Conservation (phyloP, 345 rosid species). For the Clausena lansium region DNA sequence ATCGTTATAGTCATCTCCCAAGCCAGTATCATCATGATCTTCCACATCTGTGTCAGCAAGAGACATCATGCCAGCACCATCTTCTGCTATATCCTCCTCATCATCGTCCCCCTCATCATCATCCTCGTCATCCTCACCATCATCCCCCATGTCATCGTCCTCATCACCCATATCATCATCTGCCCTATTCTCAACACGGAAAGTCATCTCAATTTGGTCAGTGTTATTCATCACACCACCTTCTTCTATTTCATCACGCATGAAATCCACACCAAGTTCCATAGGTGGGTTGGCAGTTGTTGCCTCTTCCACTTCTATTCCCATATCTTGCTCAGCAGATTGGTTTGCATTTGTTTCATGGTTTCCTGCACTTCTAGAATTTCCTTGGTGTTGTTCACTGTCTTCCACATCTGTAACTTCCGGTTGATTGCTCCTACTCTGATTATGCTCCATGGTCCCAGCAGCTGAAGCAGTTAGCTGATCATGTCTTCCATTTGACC, state of each 20-base stretch:
- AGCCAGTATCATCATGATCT: slow-evolving; percentile 87
- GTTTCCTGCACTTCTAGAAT: slow-evolving; percentile 47
- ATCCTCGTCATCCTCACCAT: slow-evolving; percentile 84
- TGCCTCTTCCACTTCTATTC: slow-evolving; percentile 62
- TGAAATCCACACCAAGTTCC: slow-evolving; percentile 80
- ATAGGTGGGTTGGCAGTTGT: slow-evolving; percentile 45
- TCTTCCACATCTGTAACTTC: slow-evolving; percentile 45
- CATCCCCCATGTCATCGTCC: slow-evolving; percentile 96
- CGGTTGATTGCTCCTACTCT: slow-evolving; percentile 41
- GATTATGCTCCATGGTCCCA: slow-evolving; percentile 46
- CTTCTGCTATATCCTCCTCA: slow-evolving; percentile 90
- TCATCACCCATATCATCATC: slow-evolving; percentile 88
- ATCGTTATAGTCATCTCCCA: slow-evolving; percentile 90
- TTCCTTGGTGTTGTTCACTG: slow-evolving; percentile 48
- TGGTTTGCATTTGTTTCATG: slow-evolving; percentile 45
- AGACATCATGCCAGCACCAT: slow-evolving; percentile 94
- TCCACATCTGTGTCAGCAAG: slow-evolving; percentile 93
- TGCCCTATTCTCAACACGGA: slow-evolving; percentile 72
- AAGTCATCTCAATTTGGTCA: slow-evolving; percentile 84
- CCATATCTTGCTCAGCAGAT: slow-evolving; percentile 64
- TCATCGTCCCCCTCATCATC: slow-evolving; percentile 93
- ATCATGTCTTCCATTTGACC: slow-evolving; percentile 47
- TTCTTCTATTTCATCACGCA: slow-evolving; percentile 78
- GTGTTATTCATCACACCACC: slow-evolving; percentile 51
- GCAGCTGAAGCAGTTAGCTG: slow-evolving; percentile 42